Conservation (phyloP, 2,329 filamentous ascomycete genomes). For the Aspergillus sclerotialis region DNA sequence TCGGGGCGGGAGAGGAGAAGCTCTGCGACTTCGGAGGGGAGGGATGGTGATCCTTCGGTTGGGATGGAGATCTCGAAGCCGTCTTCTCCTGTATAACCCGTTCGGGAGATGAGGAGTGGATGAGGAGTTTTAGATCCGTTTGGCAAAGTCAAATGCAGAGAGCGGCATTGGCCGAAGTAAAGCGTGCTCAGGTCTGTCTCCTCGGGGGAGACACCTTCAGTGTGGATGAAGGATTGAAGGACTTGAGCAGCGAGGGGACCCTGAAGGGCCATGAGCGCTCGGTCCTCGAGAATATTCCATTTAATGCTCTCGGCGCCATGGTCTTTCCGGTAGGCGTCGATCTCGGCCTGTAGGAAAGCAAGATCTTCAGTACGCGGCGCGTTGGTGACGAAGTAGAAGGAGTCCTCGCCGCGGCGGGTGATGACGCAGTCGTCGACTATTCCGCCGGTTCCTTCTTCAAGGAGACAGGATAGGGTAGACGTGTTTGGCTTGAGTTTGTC, state of each 20-base stretch:
- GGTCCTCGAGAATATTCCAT: conserved; percentile 65
- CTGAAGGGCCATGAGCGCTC: conserved; percentile 82
- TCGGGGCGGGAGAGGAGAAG: conserved; percentile 59
- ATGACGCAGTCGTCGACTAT: conserved; percentile 95
- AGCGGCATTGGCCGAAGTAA: conserved; percentile 73
- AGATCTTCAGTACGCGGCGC: conserved; percentile 84
- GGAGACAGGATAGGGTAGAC: conserved; percentile 75
- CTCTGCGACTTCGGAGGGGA: conserved; percentile 53
- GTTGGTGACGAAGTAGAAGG: conserved; percentile 93
- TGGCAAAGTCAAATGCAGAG: conserved; percentile 56
- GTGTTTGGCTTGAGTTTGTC: conserved; percentile 57
- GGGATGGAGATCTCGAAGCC: conserved; percentile 93
- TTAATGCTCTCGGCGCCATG: conserved; percentile 49
- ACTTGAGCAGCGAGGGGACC: conserved; percentile 70
- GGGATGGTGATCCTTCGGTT: conserved; percentile 49
- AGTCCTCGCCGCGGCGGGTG: conserved; percentile 64
- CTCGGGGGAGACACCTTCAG: conserved; percentile 34
- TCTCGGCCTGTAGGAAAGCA: conserved; percentile 64
- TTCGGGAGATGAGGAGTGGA: conserved; percentile 69
- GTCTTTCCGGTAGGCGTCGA: conserved; percentile 53
- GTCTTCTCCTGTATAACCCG: conserved; percentile 95
- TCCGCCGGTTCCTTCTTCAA: conserved; percentile 73
- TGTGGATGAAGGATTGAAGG: conserved; percentile 56
- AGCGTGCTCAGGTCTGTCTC: conserved; percentile 57
- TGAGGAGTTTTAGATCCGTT: conserved; percentile 45